A percentile compares a stretch with the other conserved stretches of the same genome.
These are phyloP conservation scores for Mycena rebaudengoi DNA, from an alignment of 768 basidiomycete species.

Conservation along the genomic window DNA sequence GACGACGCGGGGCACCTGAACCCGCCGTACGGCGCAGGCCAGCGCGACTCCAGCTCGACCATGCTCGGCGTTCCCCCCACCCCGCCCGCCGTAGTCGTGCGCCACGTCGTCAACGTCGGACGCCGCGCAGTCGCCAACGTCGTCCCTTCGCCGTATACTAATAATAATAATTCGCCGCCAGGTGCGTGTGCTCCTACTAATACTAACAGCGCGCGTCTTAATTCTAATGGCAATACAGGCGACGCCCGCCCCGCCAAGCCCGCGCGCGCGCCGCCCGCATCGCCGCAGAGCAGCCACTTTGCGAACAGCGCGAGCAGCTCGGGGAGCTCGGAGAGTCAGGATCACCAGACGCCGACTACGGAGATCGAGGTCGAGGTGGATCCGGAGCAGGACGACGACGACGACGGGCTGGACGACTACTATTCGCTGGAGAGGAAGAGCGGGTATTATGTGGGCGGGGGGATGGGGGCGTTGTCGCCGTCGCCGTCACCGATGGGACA, in stretches of 20 bases:
- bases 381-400: slow-evolving; percentile 9
- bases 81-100: slow-evolving; percentile 17
- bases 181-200: not conserved
- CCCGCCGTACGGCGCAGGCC: no score
- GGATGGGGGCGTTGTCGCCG: no score
- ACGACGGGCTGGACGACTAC: slow-evolving; percentile 10
- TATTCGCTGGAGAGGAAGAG: slow-evolving; percentile 22
- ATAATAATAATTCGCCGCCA: not conserved
- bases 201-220: no score
- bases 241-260: slow-evolving; percentile 1
- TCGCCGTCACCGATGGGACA: no score
- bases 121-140: slow-evolving; percentile 63
- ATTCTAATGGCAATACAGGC: not conserved
- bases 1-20: no score
- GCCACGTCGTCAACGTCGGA: slow-evolving; percentile 40
- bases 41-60: slow-evolving; percentile 26
- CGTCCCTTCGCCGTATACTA: slow-evolving; percentile 34
- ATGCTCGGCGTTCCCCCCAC: slow-evolving; percentile 24
- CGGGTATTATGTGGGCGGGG: no score
- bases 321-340: slow-evolving; percentile 42
- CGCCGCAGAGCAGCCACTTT: slow-evolving; percentile 60
- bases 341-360: slow-evolving; percentile 51
- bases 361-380: no score
- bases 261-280: slow-evolving; percentile 42
- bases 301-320: slow-evolving; percentile 57